Evolutionary conservation across 1,139 yeast species (phyloP).

Genomic region (Pichia sp.): DNA sequence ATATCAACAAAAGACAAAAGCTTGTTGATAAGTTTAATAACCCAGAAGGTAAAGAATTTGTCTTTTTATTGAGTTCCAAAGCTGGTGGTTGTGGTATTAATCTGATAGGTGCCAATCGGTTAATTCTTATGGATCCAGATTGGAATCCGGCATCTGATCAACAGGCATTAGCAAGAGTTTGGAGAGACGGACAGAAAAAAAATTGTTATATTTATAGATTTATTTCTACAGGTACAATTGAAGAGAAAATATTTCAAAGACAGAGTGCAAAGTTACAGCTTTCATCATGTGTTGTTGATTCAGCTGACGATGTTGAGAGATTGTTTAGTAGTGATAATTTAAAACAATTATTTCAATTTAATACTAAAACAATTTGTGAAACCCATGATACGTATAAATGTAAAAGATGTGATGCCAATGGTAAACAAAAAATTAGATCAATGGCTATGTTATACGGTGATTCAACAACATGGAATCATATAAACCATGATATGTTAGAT

Average conservation of each 20-base stretch:
- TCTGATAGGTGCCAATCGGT: constrained; percentile 89
- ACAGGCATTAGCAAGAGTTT: constrained; percentile 94
- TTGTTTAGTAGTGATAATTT: constrained; percentile 78
- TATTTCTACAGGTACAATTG: constrained; percentile 91
- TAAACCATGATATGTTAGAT: constrained; percentile 53
- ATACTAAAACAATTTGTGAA: constrained; percentile 67
- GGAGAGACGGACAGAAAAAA: constrained; percentile 99
- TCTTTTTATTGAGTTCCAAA: constrained; percentile 83
- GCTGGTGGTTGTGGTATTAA: constrained; percentile 99
- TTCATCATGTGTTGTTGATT: constrained; percentile 95
- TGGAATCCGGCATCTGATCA: constrained; percentile 99
- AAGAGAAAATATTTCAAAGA: constrained; percentile 91
- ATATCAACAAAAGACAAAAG: constrained; percentile 85
- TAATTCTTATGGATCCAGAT: constrained; percentile 88
- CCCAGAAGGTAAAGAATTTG: constrained; percentile 83
- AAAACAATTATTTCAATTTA: constrained; percentile 66
- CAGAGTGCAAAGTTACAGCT: constrained; percentile 94
- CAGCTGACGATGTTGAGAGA: constrained; percentile 90
- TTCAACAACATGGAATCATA: constrained; percentile 96
- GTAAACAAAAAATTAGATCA: constrained; percentile 59
- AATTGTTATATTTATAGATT: constrained; percentile 93
- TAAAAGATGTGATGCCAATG: constrained; percentile 59
- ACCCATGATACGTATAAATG: constrained; percentile 93
- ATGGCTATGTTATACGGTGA: constrained; percentile 96
- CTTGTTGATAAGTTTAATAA: constrained; percentile 87